Evolutionary conservation across 164 flowering plant species (phyloP), one percentile per base, ranked within the genome.

Genomic region (Santalum album): DNA sequence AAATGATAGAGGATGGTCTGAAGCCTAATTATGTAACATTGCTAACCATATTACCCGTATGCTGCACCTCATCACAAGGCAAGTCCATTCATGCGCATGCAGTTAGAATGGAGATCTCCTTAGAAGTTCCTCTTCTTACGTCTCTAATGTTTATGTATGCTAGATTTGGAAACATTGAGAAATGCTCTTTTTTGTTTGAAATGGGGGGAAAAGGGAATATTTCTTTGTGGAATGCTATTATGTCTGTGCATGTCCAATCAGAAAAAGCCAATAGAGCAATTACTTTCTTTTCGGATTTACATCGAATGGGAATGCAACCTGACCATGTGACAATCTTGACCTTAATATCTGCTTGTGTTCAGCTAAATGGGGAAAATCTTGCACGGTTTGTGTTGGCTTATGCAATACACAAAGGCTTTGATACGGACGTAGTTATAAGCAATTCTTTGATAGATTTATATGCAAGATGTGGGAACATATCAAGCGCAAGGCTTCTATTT

Each of bases 361-460:
- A 74, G 57, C 6, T 79, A 47, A 63, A 49, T 42, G 61, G 61
- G 64, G 16, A 61, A 22, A 34, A 25, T 18, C 51, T 79, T 3
- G 26, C 67, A 21, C 47, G 67, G 39, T 67, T 70, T n/a, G 25
- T 74, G 19, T 60, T 67, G 65, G 74, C 74, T 36, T 78, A 49
- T 62, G 47, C 72, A 19, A 54, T 74, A 16, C 46, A 63, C 25
- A 63, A 58, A 55, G 80, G 85, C 16, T 68, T 74, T 57, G 69
- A 58, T 54, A 64, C 49, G 24, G 75, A 82, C 44, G 53, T 66
- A 32, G 54, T 40, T 25, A 25, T 79, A 18, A 35, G 60, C 56
- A 83, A 80, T 63, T 72, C 84, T 39, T 67, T 80, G 1, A 76
- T 81, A 56, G 78, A 84, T 64, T 23, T 78, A 59, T 73, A 77